Evolutionary conservation across 1,284 basidiomycete species (phyloP).

Genomic region (Ganoderma lingzhi): DNA sequence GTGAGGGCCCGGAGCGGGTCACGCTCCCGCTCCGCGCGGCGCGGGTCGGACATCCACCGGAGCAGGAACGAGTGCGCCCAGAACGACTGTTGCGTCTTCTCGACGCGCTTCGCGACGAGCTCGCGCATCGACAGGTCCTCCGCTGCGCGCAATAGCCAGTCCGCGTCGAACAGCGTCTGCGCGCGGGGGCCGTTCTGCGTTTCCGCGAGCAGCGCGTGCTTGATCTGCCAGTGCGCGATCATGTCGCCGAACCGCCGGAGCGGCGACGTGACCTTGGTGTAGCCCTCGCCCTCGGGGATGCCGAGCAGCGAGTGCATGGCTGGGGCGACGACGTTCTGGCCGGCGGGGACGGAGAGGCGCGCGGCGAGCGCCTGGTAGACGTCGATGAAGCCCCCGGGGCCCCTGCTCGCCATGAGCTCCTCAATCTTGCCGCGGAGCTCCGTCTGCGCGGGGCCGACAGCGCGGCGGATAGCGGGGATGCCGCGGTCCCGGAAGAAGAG

Average conservation of each 20-base stretch:
- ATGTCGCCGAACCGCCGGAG: conserved; percentile 89
- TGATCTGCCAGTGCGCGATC: conserved; percentile 94
- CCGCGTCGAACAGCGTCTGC: conserved; percentile 48
- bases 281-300: conserved; percentile 74
- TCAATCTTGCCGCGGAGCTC: conserved; percentile 36
- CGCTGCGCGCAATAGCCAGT: conserved; percentile 47
- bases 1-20: conserved; percentile 44
- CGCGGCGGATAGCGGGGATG: conserved; percentile 76
- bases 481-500: conserved; percentile 69
- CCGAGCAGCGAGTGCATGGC: conserved; percentile 79
- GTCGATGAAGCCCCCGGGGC: conserved; percentile 52
- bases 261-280: conserved; percentile 89
- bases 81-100: conserved; percentile 41
- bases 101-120: conserved; percentile 40
- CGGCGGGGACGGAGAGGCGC: conserved; percentile 46
- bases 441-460: conserved; percentile 40
- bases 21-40: conserved; percentile 30
- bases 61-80: conserved; percentile 46
- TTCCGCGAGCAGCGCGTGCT: conserved; percentile 68
- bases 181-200: conserved; percentile 31
- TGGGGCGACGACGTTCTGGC: conserved; percentile 60
- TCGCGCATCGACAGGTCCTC: conserved; percentile 38
- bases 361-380: conserved; percentile 43
- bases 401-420: conserved; percentile 45
- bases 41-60: conserved; percentile 41